Percentiles rank a stretch among this genome's conserved stretches.
phyloP scores from a whole-genome alignment of 164 flowering plant species.

The Annona cherimola region DNA sequence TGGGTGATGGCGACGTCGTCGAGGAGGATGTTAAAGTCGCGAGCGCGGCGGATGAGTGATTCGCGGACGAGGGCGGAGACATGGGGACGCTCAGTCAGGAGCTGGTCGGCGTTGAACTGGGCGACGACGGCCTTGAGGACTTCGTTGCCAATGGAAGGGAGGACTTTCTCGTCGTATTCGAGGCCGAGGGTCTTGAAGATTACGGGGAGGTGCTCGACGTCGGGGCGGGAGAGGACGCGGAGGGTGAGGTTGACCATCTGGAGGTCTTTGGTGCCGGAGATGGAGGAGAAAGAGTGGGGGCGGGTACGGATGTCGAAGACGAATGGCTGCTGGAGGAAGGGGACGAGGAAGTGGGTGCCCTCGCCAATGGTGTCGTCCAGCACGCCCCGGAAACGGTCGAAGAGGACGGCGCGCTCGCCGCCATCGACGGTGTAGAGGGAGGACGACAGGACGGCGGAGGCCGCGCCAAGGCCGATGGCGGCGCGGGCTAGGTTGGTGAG shows the following conservation, averaged over 20 bases:
- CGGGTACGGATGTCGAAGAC: constrained; percentile 81
- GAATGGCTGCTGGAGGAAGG: constrained; percentile 74
- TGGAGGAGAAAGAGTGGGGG: constrained; percentile 74
- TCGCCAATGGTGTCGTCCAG: constrained; percentile 64
- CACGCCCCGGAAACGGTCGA: constrained; percentile 73
- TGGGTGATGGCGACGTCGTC: constrained; percentile 90
- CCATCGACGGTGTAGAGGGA: constrained; percentile 74
- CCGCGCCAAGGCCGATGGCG: constrained; percentile 59
- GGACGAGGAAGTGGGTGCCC: constrained; percentile 82
- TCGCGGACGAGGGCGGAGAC: constrained; percentile 76
- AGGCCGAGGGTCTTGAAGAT: constrained; percentile 71
- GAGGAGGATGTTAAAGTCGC: constrained; percentile 22
- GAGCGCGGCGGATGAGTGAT: constrained; percentile 22
- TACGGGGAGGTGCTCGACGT: constrained; percentile 39
- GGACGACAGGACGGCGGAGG: constrained; percentile 39
- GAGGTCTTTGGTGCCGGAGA: constrained; percentile 85
- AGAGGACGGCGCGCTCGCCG: constrained; percentile 56
- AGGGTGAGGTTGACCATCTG: constrained; percentile 89
- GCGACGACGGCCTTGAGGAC: constrained; percentile 86
- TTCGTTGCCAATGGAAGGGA: constrained; percentile 86
- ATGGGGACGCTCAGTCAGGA: constrained; percentile 81
- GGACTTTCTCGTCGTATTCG: constrained; percentile 86
- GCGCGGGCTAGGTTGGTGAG: constrained; percentile 60
- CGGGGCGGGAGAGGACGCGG: constrained; percentile 76
- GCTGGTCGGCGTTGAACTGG: constrained; percentile 85